A percentile compares a stretch with the other conserved stretches of the same genome.
phyloP scores from a whole-genome alignment of 768 basidiomycete species.

The Imleria badia region DNA sequence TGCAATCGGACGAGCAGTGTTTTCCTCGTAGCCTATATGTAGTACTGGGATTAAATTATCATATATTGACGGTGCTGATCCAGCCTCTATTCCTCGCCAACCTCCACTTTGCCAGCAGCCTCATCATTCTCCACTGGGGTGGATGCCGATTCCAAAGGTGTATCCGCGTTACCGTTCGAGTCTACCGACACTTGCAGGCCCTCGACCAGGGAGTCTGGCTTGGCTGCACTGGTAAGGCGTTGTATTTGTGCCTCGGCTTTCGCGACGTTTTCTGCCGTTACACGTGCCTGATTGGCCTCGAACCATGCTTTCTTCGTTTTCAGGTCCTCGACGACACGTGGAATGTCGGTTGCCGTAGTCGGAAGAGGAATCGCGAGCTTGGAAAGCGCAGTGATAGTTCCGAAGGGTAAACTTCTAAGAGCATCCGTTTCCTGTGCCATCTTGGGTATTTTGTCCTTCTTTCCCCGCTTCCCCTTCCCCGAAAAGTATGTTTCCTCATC shows the following conservation, averaged over 20 bases:
- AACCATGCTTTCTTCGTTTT: constrained; percentile 95
- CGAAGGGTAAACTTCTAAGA: constrained; percentile 67
- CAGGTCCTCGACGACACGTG: constrained; percentile 84
- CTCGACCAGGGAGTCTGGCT: constrained; percentile 37
- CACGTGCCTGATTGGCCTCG: constrained; percentile 84
- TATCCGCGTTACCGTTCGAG: constrained; percentile 42
- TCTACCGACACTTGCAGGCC: constrained; percentile 26
- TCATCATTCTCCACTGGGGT: constrained; percentile 44
- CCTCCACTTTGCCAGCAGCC: constrained; percentile 39
- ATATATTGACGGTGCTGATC: constrained; percentile 12
- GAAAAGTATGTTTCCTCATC: constrained; percentile 82
- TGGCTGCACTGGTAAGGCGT: constrained; percentile 48
- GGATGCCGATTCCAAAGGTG: constrained; percentile 44
- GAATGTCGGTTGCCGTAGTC: constrained; percentile 67
- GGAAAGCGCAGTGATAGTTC: constrained; percentile 86
- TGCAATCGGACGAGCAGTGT: constrained; percentile 12
- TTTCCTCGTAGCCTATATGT: constrained; percentile 19
- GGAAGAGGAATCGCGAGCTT: constrained; percentile 90
- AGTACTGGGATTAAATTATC: constrained; percentile 19
- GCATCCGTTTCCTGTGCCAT: constrained; percentile 36
- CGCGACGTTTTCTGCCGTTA: constrained; percentile 75
- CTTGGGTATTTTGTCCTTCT: constrained; percentile 50
- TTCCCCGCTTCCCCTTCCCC: constrained; percentile 65
- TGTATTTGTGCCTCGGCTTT: constrained; percentile 78
- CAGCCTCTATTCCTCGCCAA: constrained; percentile 29